These are phyloP conservation scores for Penicillium daleae DNA, from an alignment of 495 filamentous ascomycete genomes.

Conservation along the genomic window DNA sequence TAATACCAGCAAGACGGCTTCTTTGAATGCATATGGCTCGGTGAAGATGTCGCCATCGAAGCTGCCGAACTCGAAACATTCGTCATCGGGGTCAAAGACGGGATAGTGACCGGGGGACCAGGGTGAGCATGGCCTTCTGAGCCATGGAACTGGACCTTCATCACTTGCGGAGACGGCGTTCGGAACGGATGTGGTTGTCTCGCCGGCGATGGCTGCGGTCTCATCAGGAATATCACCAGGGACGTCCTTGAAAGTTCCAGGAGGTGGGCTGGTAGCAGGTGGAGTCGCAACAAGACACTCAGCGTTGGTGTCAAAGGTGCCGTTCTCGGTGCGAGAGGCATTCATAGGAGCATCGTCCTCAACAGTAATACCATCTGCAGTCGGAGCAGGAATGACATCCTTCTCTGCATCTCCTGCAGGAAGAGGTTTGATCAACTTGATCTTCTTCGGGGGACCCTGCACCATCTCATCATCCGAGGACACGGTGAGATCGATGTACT, in stretches of 20 bases:
- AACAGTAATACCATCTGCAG: background rate
- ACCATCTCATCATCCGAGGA: background rate
- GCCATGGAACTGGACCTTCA: background rate
- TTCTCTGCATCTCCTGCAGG: background rate
- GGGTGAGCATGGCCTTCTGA: background rate
- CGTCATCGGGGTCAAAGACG: background rate
- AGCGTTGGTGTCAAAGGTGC: background rate
- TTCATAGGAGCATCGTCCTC: background rate
- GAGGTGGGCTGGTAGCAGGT: background rate
- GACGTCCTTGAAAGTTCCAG: background rate
- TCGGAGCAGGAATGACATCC: background rate
- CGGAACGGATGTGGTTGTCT: background rate
- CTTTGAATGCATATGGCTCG: too few species aligned
- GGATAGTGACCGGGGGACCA: background rate
- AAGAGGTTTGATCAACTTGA: background rate
- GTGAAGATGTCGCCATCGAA: background rate
- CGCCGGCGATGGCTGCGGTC: background rate
- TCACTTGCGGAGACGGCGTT: background rate
- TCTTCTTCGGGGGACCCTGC: background rate
- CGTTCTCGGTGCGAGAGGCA: too few species aligned
- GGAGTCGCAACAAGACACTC: background rate
- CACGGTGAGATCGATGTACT: background rate
- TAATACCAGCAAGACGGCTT: background rate
- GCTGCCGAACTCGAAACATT: background rate
- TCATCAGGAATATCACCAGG: too few species aligned